Evolutionary conservation across 2,329 filamentous ascomycete species (phyloP).

Genomic region (Xylaria sp.): DNA sequence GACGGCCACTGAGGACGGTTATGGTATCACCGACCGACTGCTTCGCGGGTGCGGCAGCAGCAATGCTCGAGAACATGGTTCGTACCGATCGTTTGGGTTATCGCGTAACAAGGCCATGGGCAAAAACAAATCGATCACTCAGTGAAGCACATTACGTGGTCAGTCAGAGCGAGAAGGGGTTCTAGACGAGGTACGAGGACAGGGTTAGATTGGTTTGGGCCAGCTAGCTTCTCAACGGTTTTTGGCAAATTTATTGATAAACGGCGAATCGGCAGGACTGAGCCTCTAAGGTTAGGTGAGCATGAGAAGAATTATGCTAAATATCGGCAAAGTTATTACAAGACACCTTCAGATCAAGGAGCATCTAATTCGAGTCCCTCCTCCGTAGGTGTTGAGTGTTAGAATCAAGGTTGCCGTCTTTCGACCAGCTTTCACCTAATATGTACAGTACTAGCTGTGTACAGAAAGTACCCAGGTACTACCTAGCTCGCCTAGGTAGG

Average conservation of each 20-base stretch:
- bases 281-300: not conserved
- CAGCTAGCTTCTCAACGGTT: not conserved
- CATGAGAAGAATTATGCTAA: not conserved
- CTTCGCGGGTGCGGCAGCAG: conserved; percentile 81
- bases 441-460: not conserved
- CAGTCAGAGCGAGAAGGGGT: not conserved
- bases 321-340: not conserved
- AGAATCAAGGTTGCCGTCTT: conserved; percentile 3
- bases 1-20: conserved; percentile 82
- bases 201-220: not conserved
- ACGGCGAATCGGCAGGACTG: not conserved
- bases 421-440: not conserved
- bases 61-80: conserved; percentile 66
- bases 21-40: conserved; percentile 97
- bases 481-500: no score
- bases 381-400: not conserved
- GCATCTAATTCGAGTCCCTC: not conserved
- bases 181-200: not conserved
- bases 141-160: conserved; percentile 38
- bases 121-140: conserved; percentile 31
- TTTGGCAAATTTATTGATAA: conserved; percentile 4
- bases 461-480: no score
- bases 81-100: conserved; percentile 36
- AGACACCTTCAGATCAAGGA: conserved; percentile 1
- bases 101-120: conserved; percentile 41